Base-by-base conservation (phyloP, 306 rosid species). In the Dalbergia cochinchinensis region DNA sequence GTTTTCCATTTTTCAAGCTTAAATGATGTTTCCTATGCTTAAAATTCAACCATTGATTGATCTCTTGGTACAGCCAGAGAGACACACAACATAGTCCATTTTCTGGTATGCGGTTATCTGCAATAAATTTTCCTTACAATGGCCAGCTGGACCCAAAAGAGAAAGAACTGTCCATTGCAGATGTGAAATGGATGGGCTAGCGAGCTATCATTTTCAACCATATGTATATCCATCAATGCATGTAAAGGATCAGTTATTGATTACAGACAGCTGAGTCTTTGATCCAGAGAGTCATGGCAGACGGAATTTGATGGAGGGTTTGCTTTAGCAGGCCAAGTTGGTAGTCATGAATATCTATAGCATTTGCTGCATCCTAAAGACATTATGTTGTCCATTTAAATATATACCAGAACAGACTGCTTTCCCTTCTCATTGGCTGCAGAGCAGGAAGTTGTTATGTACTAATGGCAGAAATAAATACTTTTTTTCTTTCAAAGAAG, bases 291-390 rank as follows among this genome's bases (percentile, higher is more conserved):
- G 65, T 51, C 34, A 48, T 50, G 16, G 15, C 26, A 41, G 33
- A 67, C 35, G 20, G 42, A 77, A 66, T 54, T 67, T 42, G 59
- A 47, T 54, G 48, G 45, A 50, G 59, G 57, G 31, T 47, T 57
- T 72, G 22, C 60, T 58, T 16, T 72, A 72, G 66, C 77, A 72
- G 71, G 33, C 19, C 51, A 69, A 54, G 74, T 22, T 77, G 67
- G 66, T 41, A 42, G 61, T 67, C 47, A 41, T 54, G 12, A 31
- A 67, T 15, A 39, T 66, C 59, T 66, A 14, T 22, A 41, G 68
- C 68, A 55, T 67, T 20, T 14, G 58, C 59, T 53, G 68, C 68
- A 41, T 26, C 44, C 20, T 37, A 13, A 72, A 72, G 53, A 55
- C 19, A 55, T 10, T 18, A 7, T 14, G 11, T 37, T 15, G 22